These are phyloP conservation scores for Scleroderma citrinum DNA, from an alignment of 768 basidiomycete genomes.

Conservation along the genomic window DNA sequence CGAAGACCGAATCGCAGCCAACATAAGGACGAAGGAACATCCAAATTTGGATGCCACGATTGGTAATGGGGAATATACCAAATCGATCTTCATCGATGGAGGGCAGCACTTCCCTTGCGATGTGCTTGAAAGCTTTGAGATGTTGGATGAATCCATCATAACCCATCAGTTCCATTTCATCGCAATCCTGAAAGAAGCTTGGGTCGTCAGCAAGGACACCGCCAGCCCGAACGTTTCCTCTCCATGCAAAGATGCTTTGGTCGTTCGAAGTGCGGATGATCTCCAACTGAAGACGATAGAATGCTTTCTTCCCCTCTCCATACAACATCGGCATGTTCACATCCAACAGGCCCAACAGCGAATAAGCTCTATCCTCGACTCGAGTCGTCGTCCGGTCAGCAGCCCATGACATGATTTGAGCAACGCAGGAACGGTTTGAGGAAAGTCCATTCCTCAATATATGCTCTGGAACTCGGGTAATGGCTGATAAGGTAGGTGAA, in stretches of 20 bases:
- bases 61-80: not conserved
- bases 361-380: no score
- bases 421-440: no score
- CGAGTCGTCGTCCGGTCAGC: no score
- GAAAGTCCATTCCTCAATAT: no score
- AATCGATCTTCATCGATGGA: not conserved
- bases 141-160: not conserved
- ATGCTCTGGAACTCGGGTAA: no score
- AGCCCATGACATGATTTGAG: no score
- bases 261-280: not conserved
- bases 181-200: not conserved
- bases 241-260: slow-evolving; percentile 1
- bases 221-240: not conserved
- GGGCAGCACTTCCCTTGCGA: not conserved
- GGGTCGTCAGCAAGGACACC: not conserved
- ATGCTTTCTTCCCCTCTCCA: no score
- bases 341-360: no score
- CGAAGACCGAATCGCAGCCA: no score
- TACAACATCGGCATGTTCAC: no score
- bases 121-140: not conserved
- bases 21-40: not conserved
- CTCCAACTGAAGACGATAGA: no score
- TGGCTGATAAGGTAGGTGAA: no score
- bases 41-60: not conserved
- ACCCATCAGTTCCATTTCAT: not conserved